Evolutionary conservation across 2,329 filamentous ascomycete species (phyloP).

Genomic region (Cladosporium sp.): DNA sequence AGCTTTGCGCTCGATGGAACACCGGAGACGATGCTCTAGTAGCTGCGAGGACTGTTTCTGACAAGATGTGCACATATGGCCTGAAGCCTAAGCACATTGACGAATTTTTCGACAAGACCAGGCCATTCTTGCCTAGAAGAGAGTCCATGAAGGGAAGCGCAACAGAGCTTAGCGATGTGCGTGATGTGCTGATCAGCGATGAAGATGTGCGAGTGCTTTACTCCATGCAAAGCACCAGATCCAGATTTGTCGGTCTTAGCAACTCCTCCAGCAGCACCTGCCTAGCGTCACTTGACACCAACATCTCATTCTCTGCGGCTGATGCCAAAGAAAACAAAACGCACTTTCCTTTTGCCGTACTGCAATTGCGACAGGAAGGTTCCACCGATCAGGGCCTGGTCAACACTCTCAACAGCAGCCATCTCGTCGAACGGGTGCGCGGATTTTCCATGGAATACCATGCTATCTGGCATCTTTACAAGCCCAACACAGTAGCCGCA

Average conservation of each 20-base stretch:
- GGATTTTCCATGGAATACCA: conserved; percentile 53
- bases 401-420: conserved; percentile 42
- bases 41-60: conserved; percentile 17
- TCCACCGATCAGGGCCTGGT: conserved; percentile 36
- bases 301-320: conserved; percentile 37
- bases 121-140: conserved; percentile 19
- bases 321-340: conserved; percentile 13
- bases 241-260: conserved; percentile 45
- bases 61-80: conserved; percentile 24
- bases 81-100: conserved; percentile 41
- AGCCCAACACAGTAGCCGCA: conserved; percentile 40
- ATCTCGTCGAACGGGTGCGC: conserved; percentile 49
- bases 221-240: conserved; percentile 42
- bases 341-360: conserved; percentile 48
- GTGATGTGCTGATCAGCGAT: conserved; percentile 43
- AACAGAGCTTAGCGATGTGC: conserved; percentile 22
- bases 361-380: conserved; percentile 49
- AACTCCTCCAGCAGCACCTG: conserved; percentile 40
- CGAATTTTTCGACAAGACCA: conserved; percentile 34
- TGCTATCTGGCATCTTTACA: conserved; percentile 47
- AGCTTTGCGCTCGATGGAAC: conserved; percentile 27
- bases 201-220: conserved; percentile 44
- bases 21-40: conserved; percentile 25
- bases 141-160: conserved; percentile 8
- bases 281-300: conserved; percentile 47